Percentiles rank a stretch among this genome's conserved stretches.
Evolutionary conservation across 2,329 filamentous ascomycete genomes (phyloP).

Genomic region (Annulohypoxylon truncatum): DNA sequence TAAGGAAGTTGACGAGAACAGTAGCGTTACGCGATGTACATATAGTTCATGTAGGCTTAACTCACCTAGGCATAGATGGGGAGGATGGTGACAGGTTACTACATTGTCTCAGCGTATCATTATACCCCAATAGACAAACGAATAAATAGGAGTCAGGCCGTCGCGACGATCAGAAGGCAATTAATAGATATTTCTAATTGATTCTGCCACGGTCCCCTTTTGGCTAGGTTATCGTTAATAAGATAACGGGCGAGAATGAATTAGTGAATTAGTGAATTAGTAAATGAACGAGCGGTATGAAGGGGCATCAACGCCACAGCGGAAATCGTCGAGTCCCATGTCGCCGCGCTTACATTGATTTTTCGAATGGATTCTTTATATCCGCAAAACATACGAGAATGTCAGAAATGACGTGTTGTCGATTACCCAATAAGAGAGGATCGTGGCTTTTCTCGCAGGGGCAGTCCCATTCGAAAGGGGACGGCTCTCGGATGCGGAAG

Average conservation of each 20-base stretch:
- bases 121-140: background rate
- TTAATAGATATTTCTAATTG: constrained; percentile 6
- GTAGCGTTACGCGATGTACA: background rate
- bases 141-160: background rate
- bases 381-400: constrained; percentile 35
- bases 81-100: background rate
- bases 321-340: constrained; percentile 12
- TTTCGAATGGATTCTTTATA: constrained; percentile 23
- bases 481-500: constrained; percentile 22
- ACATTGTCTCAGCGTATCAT: background rate
- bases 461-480: constrained; percentile 4
- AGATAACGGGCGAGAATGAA: background rate
- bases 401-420: constrained; percentile 31
- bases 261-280: constrained; percentile 10
- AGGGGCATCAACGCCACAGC: background rate
- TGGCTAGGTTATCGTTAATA: background rate
- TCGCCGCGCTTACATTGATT: constrained; percentile 28
- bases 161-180: background rate
- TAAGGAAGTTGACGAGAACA: background rate
- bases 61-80: background rate
- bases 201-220: background rate
- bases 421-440: constrained; percentile 26
- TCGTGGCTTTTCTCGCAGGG: background rate
- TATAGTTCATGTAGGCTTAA: background rate
- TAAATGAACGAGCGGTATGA: constrained; percentile 13